A percentile compares a stretch with the other conserved stretches of the same genome.
These are phyloP conservation scores for Prillingera fragicola DNA, from an alignment of 1,284 basidiomycete genomes.

Conservation along the genomic window DNA sequence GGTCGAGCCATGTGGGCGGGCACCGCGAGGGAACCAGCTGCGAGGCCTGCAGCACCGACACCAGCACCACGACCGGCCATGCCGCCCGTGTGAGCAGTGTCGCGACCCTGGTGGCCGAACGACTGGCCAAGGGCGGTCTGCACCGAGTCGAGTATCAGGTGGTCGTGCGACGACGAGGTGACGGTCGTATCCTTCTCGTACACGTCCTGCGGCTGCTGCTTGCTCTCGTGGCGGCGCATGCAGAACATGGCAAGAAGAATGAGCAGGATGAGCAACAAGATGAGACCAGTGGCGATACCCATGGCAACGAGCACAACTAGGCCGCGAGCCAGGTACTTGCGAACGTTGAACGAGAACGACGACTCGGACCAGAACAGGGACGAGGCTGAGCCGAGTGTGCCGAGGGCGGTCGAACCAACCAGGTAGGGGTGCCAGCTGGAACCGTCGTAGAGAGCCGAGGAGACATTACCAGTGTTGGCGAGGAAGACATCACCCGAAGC, in stretches of 20 bases:
- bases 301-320: slow-evolving; percentile 96
- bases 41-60: slow-evolving; percentile 34
- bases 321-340: slow-evolving; percentile 76
- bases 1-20: neutral
- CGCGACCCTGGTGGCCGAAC: slow-evolving; percentile 27
- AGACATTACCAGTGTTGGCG: slow-evolving; percentile 65
- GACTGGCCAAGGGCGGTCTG: slow-evolving; percentile 63
- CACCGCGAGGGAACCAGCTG: slow-evolving; percentile 35
- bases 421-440: slow-evolving; percentile 77
- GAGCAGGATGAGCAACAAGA: slow-evolving; percentile 84
- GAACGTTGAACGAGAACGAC: slow-evolving; percentile 66
- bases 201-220: slow-evolving; percentile 39
- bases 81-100: neutral
- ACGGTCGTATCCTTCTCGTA: slow-evolving; percentile 64
- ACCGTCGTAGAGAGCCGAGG: slow-evolving; percentile 84
- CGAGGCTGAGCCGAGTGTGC: slow-evolving; percentile 66
- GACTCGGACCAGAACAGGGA: slow-evolving; percentile 75
- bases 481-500: slow-evolving; percentile 75
- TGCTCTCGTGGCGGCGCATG: slow-evolving; percentile 53
- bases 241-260: slow-evolving; percentile 71
- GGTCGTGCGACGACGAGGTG: slow-evolving; percentile 53
- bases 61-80: slow-evolving; percentile 19
- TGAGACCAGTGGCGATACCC: slow-evolving; percentile 88
- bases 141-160: slow-evolving; percentile 72
- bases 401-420: slow-evolving; percentile 61